Evolutionary conservation across 2,329 filamentous ascomycete genomes (phyloP), one percentile per base, ranked within the genome.

Genomic region (Teratosphaeria viscida): DNA sequence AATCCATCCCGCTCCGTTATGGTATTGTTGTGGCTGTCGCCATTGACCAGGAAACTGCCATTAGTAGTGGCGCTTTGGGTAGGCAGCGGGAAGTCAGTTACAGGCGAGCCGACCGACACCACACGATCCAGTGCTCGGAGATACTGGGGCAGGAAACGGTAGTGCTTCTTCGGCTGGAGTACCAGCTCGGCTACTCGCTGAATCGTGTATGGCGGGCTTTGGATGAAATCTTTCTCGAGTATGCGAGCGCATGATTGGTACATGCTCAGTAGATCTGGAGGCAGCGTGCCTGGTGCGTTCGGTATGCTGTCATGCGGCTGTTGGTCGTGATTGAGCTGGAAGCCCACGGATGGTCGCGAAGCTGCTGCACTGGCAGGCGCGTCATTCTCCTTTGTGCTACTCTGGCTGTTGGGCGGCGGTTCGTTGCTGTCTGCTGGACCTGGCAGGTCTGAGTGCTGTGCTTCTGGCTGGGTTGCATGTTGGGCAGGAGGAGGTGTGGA

Each of bases 121-220:
- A 96, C 87, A 59, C 94, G 87, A 72, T 97, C 90, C 55, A 97
- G 82, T 2, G 94, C 94, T 67, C 94, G 88, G 11, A 99, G 84
- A 72, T 94, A 99, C 11, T 91, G 82, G 0, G 89, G 85, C 2
- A 97, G 81, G 57, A 85, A 88, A 62, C 83, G 85, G 77, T 97
- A 96, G 74, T 96, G 88, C 59, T 81, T 81, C 61, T 79, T 86
- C 1, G 94, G 94, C 29, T 80, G 76, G 39, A 95, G 79, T 4
- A 96, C 78, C 34, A 97, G 85, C 78, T 99, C 94, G 26, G 91
- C 85, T 26, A 99, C 82, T 47, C 94, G 88, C 75, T 99, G 94
- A 62, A 96, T 83, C 2, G 94, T 97, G 72, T 97, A 90, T 0
- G 94, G 94, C 1, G 94, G 92, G 66, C 88, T 83, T 2, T 79